phyloP scores from a whole-genome alignment of 495 filamentous ascomycete species.

The Aspergillus cavernicola region DNA sequence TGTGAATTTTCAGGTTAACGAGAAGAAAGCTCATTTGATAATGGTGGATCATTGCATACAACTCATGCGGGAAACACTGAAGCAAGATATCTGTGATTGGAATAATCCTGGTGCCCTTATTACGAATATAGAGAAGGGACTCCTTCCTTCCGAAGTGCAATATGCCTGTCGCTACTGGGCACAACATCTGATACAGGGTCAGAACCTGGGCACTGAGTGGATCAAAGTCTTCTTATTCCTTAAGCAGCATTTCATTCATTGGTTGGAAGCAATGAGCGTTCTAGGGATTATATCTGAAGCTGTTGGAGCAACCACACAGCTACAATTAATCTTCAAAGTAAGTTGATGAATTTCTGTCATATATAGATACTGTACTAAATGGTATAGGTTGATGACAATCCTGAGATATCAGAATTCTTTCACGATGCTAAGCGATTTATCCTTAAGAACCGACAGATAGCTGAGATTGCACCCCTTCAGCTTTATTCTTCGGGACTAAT shows the following conservation, averaged over 20 bases:
- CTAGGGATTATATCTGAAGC: conserved; percentile 27
- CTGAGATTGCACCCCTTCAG: conserved; percentile 25
- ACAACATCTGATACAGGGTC: conserved; percentile 36
- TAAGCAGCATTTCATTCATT: conserved; percentile 41
- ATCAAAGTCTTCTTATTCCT: conserved; percentile 34
- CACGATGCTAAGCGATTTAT: conserved; percentile 35
- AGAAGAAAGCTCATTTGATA: conserved; percentile 5
- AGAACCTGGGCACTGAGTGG: conserved; percentile 17
- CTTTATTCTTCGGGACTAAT: conserved; percentile 28
- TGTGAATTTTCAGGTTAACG: conserved; percentile 26
- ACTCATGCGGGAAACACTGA: conserved; percentile 22
- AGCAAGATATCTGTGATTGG: conserved; percentile 37
- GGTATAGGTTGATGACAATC: background rate
- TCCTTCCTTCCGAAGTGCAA: conserved; percentile 29
- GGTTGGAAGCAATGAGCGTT: conserved; percentile 42
- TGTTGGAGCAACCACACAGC: background rate
- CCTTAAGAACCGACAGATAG: conserved; percentile 28
- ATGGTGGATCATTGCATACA: background rate
- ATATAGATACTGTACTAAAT: conserved; percentile 17
- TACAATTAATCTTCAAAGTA: conserved; percentile 6
- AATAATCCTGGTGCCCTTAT: conserved; percentile 15
- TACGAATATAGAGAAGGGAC: too few species aligned
- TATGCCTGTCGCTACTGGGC: conserved; percentile 49
- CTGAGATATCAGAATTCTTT: conserved; percentile 4
- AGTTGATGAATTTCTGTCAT: background rate